These are phyloP conservation scores for Pythium sp. DNA, from an alignment of 352 stramenopile genomes.

Conservation along the genomic window DNA sequence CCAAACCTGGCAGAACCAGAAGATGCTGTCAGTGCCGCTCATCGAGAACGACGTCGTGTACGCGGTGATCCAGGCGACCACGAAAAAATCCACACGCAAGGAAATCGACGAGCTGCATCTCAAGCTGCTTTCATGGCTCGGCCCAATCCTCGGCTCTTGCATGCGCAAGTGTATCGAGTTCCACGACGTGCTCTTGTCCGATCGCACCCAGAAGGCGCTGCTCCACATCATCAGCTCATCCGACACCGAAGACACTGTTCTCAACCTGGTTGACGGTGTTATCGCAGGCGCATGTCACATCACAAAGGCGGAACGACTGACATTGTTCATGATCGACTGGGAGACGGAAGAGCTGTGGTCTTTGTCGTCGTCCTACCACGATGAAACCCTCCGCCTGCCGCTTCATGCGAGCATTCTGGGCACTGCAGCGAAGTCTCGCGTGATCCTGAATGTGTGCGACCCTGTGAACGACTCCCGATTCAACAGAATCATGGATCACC, in stretches of 20 bases:
- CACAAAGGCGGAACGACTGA: constrained; percentile 71
- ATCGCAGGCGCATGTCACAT: constrained; percentile 81
- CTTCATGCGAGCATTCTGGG: constrained; percentile 61
- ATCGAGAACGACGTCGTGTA: constrained; percentile 76
- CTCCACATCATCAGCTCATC: constrained; percentile 86
- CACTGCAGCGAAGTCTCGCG: constrained; percentile 48
- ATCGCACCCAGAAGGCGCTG: constrained; percentile 81
- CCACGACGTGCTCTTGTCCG: constrained; percentile 76
- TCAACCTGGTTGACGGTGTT: constrained; percentile 83
- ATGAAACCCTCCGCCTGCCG: constrained; percentile 63
- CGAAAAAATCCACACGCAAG: constrained; percentile 26
- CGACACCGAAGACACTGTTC: constrained; percentile 77
- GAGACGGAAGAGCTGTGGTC: constrained; percentile 81
- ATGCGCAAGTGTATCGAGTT: constrained; percentile 88
- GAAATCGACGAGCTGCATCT: constrained; percentile 67
- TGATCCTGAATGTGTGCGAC: constrained; percentile 74
- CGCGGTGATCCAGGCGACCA: constrained; percentile 71
- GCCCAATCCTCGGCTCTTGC: constrained; percentile 75
- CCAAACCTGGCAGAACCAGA: constrained; percentile 56
- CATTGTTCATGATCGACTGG: constrained; percentile 85
- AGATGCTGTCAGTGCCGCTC: constrained; percentile 68
- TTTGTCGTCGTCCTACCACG: constrained; percentile 70
- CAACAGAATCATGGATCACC: constrained; percentile 49
- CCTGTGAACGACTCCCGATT: constrained; percentile 58
- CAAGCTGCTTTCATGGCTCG: constrained; percentile 76